Percentiles rank a stretch among this genome's conserved stretches.
These are phyloP conservation scores for Trypanosoma grayi DNA, from an alignment of 208 protist species.

Conservation along the genomic window DNA sequence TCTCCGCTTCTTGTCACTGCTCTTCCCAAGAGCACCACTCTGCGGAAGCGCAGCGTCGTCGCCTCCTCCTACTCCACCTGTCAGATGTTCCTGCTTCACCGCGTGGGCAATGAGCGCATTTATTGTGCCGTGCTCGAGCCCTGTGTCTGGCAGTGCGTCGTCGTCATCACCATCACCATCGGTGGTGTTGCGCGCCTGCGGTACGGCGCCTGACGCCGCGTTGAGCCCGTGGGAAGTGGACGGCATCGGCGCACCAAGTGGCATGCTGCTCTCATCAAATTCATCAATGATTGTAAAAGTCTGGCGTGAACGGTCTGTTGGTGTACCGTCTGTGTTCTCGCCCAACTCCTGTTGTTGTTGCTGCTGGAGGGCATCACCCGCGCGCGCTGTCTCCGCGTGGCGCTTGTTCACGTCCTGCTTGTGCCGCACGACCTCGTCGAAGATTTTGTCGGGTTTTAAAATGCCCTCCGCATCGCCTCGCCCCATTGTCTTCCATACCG, in stretches of 20 bases:
- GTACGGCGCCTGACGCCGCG: no score
- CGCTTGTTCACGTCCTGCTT: slow-evolving; percentile 75
- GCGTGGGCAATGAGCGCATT: slow-evolving; percentile 28
- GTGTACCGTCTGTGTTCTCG: not conserved
- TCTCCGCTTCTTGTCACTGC: not conserved
- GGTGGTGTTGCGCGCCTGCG: no score
- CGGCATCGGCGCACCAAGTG: slow-evolving; percentile 1
- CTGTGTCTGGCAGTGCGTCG: slow-evolving; percentile 63
- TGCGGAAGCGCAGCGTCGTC: not conserved
- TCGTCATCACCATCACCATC: slow-evolving; percentile 24
- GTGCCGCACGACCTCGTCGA: slow-evolving; percentile 48
- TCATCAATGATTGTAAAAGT: slow-evolving; percentile 6
- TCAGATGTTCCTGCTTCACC: not conserved
- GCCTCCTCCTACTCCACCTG: not conserved
- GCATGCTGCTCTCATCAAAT: not conserved
- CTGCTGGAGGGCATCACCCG: slow-evolving; percentile 27
- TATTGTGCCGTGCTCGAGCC: slow-evolving; percentile 38
- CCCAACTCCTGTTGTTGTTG: not conserved
- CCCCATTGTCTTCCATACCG: slow-evolving; percentile 64
- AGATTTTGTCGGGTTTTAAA: slow-evolving; percentile 52
- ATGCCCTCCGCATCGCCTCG: slow-evolving; percentile 56
- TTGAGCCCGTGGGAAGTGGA: not conserved
- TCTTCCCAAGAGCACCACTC: not conserved
- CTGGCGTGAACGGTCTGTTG: not conserved
- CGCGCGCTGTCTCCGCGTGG: slow-evolving; percentile 38